phyloP scores from a whole-genome alignment of 805 yeast genomes.

The Metschnikowia baotianmanensis region DNA sequence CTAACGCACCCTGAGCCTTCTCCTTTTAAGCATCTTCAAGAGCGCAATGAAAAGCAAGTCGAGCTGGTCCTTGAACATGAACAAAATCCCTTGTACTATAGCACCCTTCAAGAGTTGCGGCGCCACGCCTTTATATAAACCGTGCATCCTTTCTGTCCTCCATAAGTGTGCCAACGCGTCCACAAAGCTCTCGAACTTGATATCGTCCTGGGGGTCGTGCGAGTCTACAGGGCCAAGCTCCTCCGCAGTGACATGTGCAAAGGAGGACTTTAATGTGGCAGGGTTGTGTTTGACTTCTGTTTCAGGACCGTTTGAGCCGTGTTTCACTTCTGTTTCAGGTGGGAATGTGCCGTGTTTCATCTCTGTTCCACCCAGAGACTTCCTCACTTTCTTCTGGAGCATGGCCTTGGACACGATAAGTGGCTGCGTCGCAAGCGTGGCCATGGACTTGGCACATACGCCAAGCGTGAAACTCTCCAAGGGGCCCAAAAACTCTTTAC shows the following conservation, averaged over 20 bases:
- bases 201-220: conserved; percentile 34
- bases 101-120: conserved; percentile 83
- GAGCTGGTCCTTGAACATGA: conserved; percentile 75
- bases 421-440: conserved; percentile 81
- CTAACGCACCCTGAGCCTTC: conserved; percentile 1
- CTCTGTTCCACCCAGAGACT: conserved; percentile 7
- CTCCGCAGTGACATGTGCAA: conserved; percentile 9
- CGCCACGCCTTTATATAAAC: conserved; percentile 75
- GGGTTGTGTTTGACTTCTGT: background rate
- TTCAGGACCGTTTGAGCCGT: no score
- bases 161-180: conserved; percentile 61
- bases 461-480: conserved; percentile 69
- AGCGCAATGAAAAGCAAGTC: conserved; percentile 39
- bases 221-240: conserved; percentile 28
- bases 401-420: conserved; percentile 80
- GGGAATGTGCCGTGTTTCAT: no score
- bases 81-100: conserved; percentile 77
- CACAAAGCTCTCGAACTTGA: conserved; percentile 55
- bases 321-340: no score
- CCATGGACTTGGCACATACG: conserved; percentile 75
- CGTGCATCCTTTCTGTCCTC: conserved; percentile 58
- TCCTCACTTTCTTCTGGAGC: conserved; percentile 52
- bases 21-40: conserved; percentile 27
- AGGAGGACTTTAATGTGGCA: background rate
- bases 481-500: conserved; percentile 49